phyloP scores from a whole-genome alignment of 352 stramenopile species.

The Globisporangium solare region DNA sequence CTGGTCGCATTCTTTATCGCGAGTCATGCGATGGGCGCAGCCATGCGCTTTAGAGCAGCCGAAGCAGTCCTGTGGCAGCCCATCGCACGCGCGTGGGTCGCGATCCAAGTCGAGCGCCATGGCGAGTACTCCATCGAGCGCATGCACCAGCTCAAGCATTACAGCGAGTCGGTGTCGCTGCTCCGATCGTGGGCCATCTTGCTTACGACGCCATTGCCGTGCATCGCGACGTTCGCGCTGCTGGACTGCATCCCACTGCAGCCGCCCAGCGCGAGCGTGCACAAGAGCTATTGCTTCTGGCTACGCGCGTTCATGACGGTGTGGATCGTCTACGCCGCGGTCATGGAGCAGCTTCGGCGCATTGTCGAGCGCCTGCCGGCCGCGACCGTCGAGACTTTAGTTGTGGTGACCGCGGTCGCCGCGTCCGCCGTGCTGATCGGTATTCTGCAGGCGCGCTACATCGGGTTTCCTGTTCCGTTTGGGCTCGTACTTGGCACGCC shows the following conservation, averaged over 20 bases:
- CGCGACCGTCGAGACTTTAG: not conserved
- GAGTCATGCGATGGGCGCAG: not conserved
- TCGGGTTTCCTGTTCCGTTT: conserved; percentile 37
- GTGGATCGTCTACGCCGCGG: not conserved
- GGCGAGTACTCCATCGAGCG: not conserved
- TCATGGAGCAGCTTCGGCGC: conserved; percentile 15
- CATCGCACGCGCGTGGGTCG: no score
- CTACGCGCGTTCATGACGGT: not conserved
- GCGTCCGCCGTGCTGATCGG: conserved; percentile 4
- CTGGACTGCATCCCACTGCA: not conserved
- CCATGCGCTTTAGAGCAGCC: no score
- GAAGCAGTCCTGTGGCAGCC: no score
- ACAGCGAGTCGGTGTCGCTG: not conserved
- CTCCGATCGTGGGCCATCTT: not conserved
- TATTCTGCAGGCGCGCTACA: conserved; percentile 9
- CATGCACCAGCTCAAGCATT: not conserved
- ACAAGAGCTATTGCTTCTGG: not conserved
- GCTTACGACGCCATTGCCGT: not conserved
- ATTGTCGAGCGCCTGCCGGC: conserved; percentile 23
- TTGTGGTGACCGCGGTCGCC: conserved; percentile 14
- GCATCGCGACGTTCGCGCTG: not conserved
- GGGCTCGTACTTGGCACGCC: conserved; percentile 15
- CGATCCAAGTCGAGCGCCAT: not conserved
- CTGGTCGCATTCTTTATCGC: no score
- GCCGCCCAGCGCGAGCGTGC: not conserved